Evolutionary conservation across 2,329 filamentous ascomycete genomes (phyloP).

Genomic region (Pseudohalonectria lignicola): DNA sequence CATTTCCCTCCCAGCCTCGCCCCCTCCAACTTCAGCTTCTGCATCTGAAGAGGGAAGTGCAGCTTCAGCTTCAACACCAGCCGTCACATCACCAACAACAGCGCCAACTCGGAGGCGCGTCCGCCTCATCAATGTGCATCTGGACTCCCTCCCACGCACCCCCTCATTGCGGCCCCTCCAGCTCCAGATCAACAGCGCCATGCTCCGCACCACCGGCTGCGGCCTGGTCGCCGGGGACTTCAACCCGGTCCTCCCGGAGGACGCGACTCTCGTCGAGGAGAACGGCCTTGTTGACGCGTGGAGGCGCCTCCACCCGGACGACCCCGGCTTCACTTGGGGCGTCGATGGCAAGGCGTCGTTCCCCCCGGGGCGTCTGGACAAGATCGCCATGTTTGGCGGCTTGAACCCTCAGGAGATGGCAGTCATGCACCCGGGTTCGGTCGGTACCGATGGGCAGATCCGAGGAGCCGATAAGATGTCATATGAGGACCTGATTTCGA

Average conservation of each 20-base stretch:
- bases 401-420: constrained; percentile 12
- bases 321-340: constrained; percentile 25
- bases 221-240: constrained; percentile 28
- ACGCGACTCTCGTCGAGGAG: constrained; percentile 16
- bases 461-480: too few relatives aligned
- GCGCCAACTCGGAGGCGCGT: too few relatives aligned
- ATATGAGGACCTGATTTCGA: not conserved
- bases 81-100: too few relatives aligned
- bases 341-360: constrained; percentile 18
- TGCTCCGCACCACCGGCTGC: constrained; percentile 14
- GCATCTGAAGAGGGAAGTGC: not conserved
- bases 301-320: constrained; percentile 13
- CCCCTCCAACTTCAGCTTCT: not conserved
- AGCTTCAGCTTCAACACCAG: not conserved
- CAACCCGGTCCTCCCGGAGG: constrained; percentile 23
- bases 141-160: constrained; percentile 20
- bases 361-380: constrained; percentile 23
- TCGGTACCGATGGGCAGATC: too few relatives aligned
- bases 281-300: constrained; percentile 24
- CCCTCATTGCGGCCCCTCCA: constrained; percentile 19
- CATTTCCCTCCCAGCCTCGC: constrained; percentile 10
- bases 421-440: constrained; percentile 10
- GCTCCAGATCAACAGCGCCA: constrained; percentile 13
- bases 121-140: constrained; percentile 25
- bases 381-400: constrained; percentile 17